Percentiles rank a stretch among this genome's conserved stretches.
Conservation (phyloP, 2,329 filamentous ascomycete genomes). For the Calonectria pseudoreteaudii region DNA sequence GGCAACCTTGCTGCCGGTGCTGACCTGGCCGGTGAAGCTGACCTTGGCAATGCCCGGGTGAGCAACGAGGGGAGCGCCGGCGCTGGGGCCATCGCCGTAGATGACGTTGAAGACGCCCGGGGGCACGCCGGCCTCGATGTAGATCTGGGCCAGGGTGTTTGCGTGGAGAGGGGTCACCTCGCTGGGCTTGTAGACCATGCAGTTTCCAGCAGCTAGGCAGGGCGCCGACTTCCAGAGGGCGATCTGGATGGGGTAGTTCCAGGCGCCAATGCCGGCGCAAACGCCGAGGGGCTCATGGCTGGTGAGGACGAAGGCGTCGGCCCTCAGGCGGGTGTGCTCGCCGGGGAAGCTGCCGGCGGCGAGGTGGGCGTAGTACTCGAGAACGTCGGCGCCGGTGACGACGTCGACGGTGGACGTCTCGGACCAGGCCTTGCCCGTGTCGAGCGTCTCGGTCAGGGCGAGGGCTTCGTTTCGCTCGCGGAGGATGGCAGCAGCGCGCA, state of each 20-base stretch:
- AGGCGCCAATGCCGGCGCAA: conserved; percentile 88
- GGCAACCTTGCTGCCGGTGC: conserved; percentile 86
- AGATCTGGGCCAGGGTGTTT: conserved; percentile 79
- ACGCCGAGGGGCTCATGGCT: conserved; percentile 86
- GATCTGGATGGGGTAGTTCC: conserved; percentile 94
- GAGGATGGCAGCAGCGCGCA: conserved; percentile 79
- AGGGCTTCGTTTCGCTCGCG: conserved; percentile 83
- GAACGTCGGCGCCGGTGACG: conserved; percentile 83
- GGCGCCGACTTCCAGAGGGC: conserved; percentile 91
- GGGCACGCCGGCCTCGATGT: conserved; percentile 82
- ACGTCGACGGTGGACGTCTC: conserved; percentile 89
- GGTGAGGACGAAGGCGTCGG: conserved; percentile 85
- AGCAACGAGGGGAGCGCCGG: conserved; percentile 79
- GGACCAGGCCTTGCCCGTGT: conserved; percentile 87
- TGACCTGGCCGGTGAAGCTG: conserved; percentile 89
- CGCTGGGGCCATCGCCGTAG: conserved; percentile 78
- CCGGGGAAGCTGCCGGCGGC: conserved; percentile 85
- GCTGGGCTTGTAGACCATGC: conserved; percentile 91
- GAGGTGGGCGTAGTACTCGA: conserved; percentile 88
- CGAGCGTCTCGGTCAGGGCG: conserved; percentile 82
- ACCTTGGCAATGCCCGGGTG: conserved; percentile 85
- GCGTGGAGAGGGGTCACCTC: conserved; percentile 90
- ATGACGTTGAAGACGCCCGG: conserved; percentile 89
- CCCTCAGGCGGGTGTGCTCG: conserved; percentile 79
- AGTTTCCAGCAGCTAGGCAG: conserved; percentile 87